phyloP scores from a whole-genome alignment of 768 basidiomycete species.

The Scleroderma bovista region DNA sequence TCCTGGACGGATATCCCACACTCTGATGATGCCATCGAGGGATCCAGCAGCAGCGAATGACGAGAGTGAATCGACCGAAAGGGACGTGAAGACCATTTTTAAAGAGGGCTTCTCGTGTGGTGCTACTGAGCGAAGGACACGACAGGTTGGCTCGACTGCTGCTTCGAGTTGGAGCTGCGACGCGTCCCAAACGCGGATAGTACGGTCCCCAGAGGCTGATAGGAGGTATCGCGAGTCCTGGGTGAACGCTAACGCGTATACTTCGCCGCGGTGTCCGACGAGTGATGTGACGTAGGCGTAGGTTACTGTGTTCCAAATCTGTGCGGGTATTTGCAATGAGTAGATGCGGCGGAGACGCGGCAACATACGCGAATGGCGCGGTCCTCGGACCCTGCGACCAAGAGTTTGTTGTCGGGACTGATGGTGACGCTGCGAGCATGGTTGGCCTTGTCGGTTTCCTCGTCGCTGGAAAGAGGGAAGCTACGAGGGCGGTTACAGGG shows the following conservation, averaged over 20 bases:
- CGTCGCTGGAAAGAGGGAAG: conserved; percentile 23
- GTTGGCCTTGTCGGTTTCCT: conserved; percentile 18
- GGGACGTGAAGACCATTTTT: conserved; percentile 26
- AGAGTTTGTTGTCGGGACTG: conserved; percentile 26
- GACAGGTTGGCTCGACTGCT: conserved; percentile 16
- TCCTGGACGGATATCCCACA: conserved; percentile 45
- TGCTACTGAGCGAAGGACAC: conserved; percentile 15
- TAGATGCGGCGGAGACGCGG: not conserved
- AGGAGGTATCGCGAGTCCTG: conserved; percentile 28
- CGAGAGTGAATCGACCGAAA: conserved; percentile 27
- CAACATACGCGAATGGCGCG: conserved; percentile 26
- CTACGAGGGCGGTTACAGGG: conserved; percentile 9
- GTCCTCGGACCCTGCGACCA: conserved; percentile 32
- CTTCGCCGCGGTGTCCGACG: conserved; percentile 28
- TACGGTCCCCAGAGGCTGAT: conserved; percentile 33
- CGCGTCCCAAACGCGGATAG: conserved; percentile 32
- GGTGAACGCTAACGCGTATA: conserved; percentile 34
- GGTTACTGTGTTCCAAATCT: conserved; percentile 25
- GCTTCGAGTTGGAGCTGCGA: conserved; percentile 18
- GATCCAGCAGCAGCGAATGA: conserved; percentile 46
- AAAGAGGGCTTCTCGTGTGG: conserved; percentile 6
- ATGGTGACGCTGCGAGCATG: conserved; percentile 29
- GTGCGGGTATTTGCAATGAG: conserved; percentile 3
- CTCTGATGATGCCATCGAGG: conserved; percentile 46
- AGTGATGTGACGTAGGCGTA: conserved; percentile 24